Evolutionary conservation across 768 basidiomycete species (phyloP).

Genomic region (Amanita subjunquillea): DNA sequence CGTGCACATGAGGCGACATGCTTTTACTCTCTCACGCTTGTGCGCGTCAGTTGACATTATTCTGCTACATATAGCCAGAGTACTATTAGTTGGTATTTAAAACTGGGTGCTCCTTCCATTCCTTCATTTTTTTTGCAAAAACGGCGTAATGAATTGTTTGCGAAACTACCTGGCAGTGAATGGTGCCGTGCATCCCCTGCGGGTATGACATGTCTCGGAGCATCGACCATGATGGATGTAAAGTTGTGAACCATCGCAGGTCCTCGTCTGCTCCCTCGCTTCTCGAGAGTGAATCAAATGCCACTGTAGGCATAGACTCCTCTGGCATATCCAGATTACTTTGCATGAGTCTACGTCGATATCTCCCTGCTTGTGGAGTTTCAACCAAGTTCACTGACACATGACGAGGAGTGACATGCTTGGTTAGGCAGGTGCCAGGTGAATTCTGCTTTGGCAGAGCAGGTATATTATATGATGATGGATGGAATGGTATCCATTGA

Average conservation of each 20-base stretch:
- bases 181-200: conserved; percentile 1
- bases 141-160: conserved; percentile 1
- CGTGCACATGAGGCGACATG: background rate
- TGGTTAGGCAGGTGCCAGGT: background rate
- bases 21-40: conserved; percentile 2
- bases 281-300: background rate
- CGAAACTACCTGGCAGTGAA: background rate
- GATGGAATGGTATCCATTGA: background rate
- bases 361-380: background rate
- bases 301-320: background rate
- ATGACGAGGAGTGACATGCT: background rate
- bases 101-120: background rate
- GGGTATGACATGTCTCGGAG: background rate
- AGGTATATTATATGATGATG: background rate
- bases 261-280: background rate
- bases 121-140: background rate
- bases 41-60: background rate
- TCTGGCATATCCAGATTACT: background rate
- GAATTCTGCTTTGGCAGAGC: background rate
- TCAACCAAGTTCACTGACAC: background rate
- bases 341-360: background rate
- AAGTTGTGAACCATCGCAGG: background rate
- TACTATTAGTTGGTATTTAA: background rate
- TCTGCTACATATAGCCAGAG: background rate
- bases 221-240: background rate